These are phyloP conservation scores for Perkinsus chesapeaki DNA, from an alignment of 169 alveolate species.

Conservation along the genomic window DNA sequence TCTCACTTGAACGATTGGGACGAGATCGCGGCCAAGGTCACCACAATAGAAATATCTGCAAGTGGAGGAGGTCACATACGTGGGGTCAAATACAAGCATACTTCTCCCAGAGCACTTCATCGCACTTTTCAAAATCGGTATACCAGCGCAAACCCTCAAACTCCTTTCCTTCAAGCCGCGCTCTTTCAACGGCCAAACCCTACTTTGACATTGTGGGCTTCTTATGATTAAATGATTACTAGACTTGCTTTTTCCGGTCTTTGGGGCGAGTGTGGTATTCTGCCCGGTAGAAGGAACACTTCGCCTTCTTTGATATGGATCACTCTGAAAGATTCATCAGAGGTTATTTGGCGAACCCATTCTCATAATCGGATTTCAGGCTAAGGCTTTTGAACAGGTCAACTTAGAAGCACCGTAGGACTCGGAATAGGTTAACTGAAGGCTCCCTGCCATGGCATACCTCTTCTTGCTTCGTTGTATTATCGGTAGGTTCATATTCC, in stretches of 20 bases:
- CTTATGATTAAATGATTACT: neutral
- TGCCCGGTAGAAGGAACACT: neutral
- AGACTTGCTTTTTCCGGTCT: constrained; percentile 8
- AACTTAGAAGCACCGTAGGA: too few species aligned
- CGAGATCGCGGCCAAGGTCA: neutral
- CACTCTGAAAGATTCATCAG: too few species aligned
- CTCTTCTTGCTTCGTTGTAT: neutral
- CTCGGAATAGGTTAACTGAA: too few species aligned
- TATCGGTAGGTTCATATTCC: constrained; percentile 15
- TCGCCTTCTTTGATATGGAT: constrained; percentile 8
- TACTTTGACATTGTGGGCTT: neutral
- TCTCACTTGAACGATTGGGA: neutral
- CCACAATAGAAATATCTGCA: constrained; percentile 4
- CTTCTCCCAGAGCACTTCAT: constrained; percentile 11
- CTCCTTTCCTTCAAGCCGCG: neutral
- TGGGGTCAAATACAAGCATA: neutral
- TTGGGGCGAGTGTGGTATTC: constrained; percentile 16
- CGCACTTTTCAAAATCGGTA: neutral
- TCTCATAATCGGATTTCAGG: too few species aligned
- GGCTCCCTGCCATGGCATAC: neutral
- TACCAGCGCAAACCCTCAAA: neutral
- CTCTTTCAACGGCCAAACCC: neutral
- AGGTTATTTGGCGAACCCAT: too few species aligned
- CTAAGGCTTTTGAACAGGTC: too few species aligned
- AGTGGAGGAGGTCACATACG: neutral